A percentile compares a stretch with the other conserved stretches of the same genome.
Conservation (phyloP, 441 rosid species). For the Erodium trifolium region DNA sequence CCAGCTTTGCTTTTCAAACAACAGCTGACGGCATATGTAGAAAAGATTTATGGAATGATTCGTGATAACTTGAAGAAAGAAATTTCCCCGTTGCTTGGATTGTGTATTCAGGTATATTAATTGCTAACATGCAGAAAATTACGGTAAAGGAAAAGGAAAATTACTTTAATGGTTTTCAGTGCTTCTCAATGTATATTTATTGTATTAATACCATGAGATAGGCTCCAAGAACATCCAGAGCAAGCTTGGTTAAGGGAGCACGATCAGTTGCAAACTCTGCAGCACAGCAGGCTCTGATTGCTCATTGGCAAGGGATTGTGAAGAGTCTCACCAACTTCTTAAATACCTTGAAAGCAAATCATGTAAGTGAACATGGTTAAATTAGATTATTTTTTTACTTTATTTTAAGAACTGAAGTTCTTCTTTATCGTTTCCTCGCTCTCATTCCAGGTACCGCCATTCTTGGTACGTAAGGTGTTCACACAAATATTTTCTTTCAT, state of each 20-base stretch:
- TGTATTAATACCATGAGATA: constrained; percentile 25
- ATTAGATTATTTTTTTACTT: background rate
- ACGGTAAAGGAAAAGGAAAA: background rate
- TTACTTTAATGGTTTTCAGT: background rate
- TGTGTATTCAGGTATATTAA: constrained; percentile 88
- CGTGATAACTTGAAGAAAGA: constrained; percentile 99
- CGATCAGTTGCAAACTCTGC: constrained; percentile 79
- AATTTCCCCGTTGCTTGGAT: constrained; percentile 94
- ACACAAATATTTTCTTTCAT: constrained; percentile 88
- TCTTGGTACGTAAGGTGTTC: constrained; percentile 78
- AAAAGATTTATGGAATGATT: constrained; percentile 98
- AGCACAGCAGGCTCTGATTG: constrained; percentile 89
- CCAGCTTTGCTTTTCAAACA: constrained; percentile 99
- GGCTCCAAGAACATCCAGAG: constrained; percentile 99
- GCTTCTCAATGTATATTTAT: background rate
- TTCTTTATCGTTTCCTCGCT: background rate
- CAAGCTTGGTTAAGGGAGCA: constrained; percentile 91
- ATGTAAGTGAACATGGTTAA: constrained; percentile 35
- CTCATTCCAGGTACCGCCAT: constrained; percentile 64
- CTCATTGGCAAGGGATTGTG: constrained; percentile 98
- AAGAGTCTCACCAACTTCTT: constrained; percentile 91
- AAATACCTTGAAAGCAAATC: constrained; percentile 68
- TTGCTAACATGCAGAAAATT: background rate
- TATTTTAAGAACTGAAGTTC: background rate
- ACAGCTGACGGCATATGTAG: constrained; percentile 97